phyloP scores from a whole-genome alignment of 768 basidiomycete genomes.

The Erythrobasidium yunnanense region DNA sequence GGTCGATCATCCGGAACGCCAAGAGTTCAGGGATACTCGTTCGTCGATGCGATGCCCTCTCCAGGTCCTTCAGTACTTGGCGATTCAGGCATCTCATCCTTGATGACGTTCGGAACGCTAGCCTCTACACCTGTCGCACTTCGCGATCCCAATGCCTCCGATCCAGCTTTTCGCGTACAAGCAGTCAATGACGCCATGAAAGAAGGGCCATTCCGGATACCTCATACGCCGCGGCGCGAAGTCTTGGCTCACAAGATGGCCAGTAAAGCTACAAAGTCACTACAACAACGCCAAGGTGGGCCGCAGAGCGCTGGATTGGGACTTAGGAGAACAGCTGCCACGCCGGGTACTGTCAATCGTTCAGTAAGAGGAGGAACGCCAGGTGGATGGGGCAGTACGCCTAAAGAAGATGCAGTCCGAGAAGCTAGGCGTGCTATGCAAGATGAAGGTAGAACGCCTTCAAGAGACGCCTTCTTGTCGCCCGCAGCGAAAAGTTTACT shows the following conservation, averaged over 20 bases:
- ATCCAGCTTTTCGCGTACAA: constrained; percentile 23
- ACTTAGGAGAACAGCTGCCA: too few species aligned
- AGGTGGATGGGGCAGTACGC: neutral
- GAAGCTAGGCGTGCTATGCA: neutral
- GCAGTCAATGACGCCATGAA: constrained; percentile 41
- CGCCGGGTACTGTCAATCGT: too few species aligned
- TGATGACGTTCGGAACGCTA: constrained; percentile 96
- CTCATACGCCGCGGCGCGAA: constrained; percentile 68
- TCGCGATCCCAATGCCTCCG: constrained; percentile 48
- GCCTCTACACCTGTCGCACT: constrained; percentile 83
- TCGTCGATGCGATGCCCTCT: constrained; percentile 76
- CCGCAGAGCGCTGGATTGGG: too few species aligned
- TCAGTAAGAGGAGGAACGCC: too few species aligned
- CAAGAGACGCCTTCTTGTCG: constrained; percentile 7
- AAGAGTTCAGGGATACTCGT: constrained; percentile 51
- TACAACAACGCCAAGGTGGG: constrained; percentile 40
- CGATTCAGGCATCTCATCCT: constrained; percentile 69
- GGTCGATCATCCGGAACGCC: constrained; percentile 37
- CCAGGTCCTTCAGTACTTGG: constrained; percentile 74
- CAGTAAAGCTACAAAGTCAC: constrained; percentile 64
- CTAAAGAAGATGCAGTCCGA: too few species aligned
- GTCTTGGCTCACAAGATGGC: constrained; percentile 69
- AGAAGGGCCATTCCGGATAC: constrained; percentile 63
- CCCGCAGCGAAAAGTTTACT: constrained; percentile 27
- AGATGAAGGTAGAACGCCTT: neutral